phyloP scores from a whole-genome alignment of 306 rosid genomes.

The Prunus davidiana region DNA sequence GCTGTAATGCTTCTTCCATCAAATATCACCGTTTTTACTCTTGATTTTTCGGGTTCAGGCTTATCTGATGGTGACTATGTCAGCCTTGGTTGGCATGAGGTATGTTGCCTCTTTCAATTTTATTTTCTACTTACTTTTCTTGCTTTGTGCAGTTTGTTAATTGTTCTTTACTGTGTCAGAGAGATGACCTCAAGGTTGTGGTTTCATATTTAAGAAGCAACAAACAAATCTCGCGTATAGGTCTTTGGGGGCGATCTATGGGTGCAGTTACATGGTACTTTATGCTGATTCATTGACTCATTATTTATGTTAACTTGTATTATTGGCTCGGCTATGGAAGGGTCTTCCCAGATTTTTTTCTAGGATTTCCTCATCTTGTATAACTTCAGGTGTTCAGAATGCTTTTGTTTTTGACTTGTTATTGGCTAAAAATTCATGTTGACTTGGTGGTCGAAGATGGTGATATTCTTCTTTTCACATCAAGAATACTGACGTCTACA shows the following conservation, averaged over 20 bases:
- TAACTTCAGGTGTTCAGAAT: not conserved
- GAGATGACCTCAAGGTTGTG: slow-evolving; percentile 86
- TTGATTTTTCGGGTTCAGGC: slow-evolving; percentile 98
- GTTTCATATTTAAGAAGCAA: slow-evolving; percentile 77
- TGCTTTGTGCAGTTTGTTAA: slow-evolving; percentile 22
- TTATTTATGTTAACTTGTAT: not conserved
- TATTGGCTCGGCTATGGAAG: not conserved
- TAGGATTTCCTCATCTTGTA: not conserved
- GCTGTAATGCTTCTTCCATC: slow-evolving; percentile 91
- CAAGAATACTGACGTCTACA: not conserved
- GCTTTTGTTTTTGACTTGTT: not conserved
- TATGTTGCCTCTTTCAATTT: slow-evolving; percentile 33
- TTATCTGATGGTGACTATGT: slow-evolving; percentile 90
- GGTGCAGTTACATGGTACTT: slow-evolving; percentile 93
- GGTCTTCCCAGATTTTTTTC: not conserved
- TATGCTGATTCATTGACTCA: slow-evolving; percentile 21
- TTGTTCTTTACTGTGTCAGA: slow-evolving; percentile 46
- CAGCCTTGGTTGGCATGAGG: slow-evolving; percentile 99
- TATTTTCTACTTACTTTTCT: slow-evolving; percentile 21
- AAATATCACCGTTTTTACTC: slow-evolving; percentile 91
- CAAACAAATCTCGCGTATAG: slow-evolving; percentile 74
- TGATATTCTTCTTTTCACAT: not conserved
- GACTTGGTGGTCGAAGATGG: not conserved
- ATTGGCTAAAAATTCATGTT: not conserved
- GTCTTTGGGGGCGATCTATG: slow-evolving; percentile 99